Percentiles rank a stretch among this genome's conserved stretches.
phyloP scores from a whole-genome alignment of 2,329 filamentous ascomycete genomes.

The Paraconiothyrium brasiliense region DNA sequence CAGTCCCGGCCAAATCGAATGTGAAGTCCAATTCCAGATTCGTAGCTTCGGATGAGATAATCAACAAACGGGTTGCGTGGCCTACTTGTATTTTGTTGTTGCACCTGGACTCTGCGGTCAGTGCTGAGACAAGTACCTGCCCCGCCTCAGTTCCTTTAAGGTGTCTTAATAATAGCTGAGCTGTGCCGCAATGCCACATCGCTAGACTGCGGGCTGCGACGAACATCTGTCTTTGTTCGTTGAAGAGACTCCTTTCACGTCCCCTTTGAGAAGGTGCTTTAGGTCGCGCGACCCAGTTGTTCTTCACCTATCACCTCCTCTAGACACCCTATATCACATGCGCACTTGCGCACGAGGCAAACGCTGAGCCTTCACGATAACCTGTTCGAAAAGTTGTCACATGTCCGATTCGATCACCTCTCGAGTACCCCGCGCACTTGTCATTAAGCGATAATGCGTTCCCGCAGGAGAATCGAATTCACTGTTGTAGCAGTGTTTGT shows the following conservation, averaged over 20 bases:
- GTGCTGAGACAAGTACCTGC: no score
- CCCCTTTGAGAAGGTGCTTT: constrained; percentile 14
- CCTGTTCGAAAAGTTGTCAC: constrained; percentile 2
- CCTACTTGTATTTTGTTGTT: no score
- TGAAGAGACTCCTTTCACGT: constrained; percentile 12
- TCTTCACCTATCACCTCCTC: constrained; percentile 11
- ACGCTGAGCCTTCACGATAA: constrained; percentile 16
- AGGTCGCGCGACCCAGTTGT: constrained; percentile 6
- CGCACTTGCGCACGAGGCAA: constrained; percentile 15
- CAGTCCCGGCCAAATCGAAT: no score
- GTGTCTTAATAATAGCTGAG: no score
- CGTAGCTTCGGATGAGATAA: no score
- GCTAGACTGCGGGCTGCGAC: neutral
- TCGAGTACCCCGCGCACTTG: constrained; percentile 14
- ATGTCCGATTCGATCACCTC: constrained; percentile 5
- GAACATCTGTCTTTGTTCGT: neutral
- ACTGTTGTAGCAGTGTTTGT: constrained; percentile 25
- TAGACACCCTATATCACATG: constrained; percentile 14
- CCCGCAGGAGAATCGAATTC: constrained; percentile 22
- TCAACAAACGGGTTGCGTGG: no score
- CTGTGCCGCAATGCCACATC: neutral
- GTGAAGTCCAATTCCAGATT: no score
- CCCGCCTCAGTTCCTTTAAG: no score
- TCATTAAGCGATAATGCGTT: constrained; percentile 22
- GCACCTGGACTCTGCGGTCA: no score